Percentiles rank a stretch among this genome's conserved stretches.
phyloP scores from a whole-genome alignment of 2,329 filamentous ascomycete species.

The Verticillium alfalfae region DNA sequence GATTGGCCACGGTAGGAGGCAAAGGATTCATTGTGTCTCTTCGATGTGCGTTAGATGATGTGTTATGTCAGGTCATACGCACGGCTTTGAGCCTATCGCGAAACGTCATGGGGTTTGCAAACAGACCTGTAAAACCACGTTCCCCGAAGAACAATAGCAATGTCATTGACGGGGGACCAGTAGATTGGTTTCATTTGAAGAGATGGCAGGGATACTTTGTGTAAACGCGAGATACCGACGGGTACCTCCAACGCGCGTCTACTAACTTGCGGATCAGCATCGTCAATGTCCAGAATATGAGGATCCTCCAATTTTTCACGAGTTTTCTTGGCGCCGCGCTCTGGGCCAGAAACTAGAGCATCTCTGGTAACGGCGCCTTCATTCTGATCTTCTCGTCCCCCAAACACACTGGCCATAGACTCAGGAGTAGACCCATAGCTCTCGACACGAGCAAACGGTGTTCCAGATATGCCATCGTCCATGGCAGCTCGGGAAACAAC shows the following conservation, averaged over 20 bases:
- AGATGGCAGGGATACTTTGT: conserved; percentile 77
- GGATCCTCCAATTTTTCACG: not conserved
- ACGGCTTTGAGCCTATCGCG: not conserved
- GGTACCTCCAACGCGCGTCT: conserved; percentile 52
- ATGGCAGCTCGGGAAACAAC: conserved; percentile 15
- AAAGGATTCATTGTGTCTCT: conserved; percentile 86
- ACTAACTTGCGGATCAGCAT: not conserved
- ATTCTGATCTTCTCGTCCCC: not conserved
- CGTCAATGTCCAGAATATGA: not conserved
- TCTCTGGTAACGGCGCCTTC: not conserved
- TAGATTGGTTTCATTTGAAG: conserved; percentile 95
- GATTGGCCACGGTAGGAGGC: conserved; percentile 80
- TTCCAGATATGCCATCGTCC: conserved; percentile 50
- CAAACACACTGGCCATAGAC: not conserved
- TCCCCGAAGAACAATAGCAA: conserved; percentile 73
- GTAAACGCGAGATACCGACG: conserved; percentile 84
- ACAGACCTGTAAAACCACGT: conserved; percentile 89
- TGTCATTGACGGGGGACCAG: conserved; percentile 90
- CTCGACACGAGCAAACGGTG: conserved; percentile 45
- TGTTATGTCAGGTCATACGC: not conserved
- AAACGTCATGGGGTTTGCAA: not conserved
- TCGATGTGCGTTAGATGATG: not conserved
- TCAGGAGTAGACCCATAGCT: conserved; percentile 19
- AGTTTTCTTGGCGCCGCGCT: not conserved
- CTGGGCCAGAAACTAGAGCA: not conserved